Conservation (phyloP, 306 rosid genomes). For the Hylodesmum podocarpum region DNA sequence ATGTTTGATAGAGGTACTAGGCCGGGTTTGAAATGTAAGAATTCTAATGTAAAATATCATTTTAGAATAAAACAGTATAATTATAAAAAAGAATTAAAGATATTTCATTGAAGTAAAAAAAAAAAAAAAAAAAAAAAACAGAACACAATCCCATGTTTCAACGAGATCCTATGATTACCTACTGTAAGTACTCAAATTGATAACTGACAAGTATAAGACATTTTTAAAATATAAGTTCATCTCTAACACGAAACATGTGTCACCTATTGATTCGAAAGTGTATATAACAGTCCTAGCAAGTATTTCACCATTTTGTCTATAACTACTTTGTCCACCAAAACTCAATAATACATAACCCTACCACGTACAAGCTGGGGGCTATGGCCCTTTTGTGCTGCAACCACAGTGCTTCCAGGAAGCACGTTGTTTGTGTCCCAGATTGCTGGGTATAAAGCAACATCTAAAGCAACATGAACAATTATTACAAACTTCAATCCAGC, state of each 20-base stretch:
- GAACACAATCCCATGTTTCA: neutral
- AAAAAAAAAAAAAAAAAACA: neutral
- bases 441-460: slow-evolving; percentile 22
- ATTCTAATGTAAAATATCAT: neutral
- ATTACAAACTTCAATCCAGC: slow-evolving; percentile 7
- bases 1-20: neutral
- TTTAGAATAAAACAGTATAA: neutral
- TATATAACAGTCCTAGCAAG: neutral
- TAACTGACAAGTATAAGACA: neutral
- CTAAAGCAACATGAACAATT: neutral
- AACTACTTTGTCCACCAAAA: neutral
- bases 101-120: neutral
- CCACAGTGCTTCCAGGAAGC: slow-evolving; percentile 13
- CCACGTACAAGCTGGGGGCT: slow-evolving; percentile 15
- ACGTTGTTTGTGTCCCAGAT: slow-evolving; percentile 14
- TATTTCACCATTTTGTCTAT: neutral
- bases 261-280: neutral
- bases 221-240: neutral
- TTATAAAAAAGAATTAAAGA: neutral
- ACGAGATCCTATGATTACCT: neutral
- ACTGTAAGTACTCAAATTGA: neutral
- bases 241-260: neutral
- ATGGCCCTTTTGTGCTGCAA: slow-evolving; percentile 9
- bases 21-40: neutral
- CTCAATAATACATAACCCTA: slow-evolving; percentile 18